phyloP scores from a whole-genome alignment of 495 filamentous ascomycete species.

The Aspergillus homomorphus region DNA sequence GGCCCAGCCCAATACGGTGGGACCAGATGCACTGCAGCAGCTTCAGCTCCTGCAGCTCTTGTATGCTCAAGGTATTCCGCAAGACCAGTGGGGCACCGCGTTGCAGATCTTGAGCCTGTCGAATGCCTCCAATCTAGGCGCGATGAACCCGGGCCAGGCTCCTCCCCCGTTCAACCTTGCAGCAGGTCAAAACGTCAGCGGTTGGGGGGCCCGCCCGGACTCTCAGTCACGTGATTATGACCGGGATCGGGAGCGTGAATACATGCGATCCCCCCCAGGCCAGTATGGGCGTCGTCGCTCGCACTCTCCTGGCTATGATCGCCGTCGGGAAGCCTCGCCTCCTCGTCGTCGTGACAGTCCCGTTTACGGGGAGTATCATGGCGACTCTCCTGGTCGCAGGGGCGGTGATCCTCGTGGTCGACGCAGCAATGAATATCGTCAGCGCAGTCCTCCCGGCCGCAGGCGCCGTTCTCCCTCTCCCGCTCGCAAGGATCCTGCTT shows the following conservation, averaged over 20 bases:
- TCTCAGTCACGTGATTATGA: slow-evolving; percentile 59
- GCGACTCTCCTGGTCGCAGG: slow-evolving; percentile 57
- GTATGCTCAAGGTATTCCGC: slow-evolving; percentile 55
- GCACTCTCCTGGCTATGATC: slow-evolving; percentile 69
- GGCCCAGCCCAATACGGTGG: slow-evolving; percentile 28
- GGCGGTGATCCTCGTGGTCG: slow-evolving; percentile 59
- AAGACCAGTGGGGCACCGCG: slow-evolving; percentile 58
- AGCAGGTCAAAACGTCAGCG: slow-evolving; percentile 32
- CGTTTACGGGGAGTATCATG: slow-evolving; percentile 65
- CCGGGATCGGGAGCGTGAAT: slow-evolving; percentile 53
- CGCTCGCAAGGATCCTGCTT: slow-evolving; percentile 47
- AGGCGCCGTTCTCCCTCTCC: slow-evolving; percentile 62
- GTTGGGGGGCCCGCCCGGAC: slow-evolving; percentile 40
- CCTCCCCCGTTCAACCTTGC: slow-evolving; percentile 33
- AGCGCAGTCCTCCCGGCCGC: slow-evolving; percentile 71
- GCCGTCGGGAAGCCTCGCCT: slow-evolving; percentile 57
- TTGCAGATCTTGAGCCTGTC: slow-evolving; percentile 47
- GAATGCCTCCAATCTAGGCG: slow-evolving; percentile 30
- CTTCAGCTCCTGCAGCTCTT: slow-evolving; percentile 59
- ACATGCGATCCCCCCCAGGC: slow-evolving; percentile 54
- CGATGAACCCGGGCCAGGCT: slow-evolving; percentile 29
- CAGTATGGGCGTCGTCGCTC: slow-evolving; percentile 66
- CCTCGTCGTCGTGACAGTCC: slow-evolving; percentile 66
- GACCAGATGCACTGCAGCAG: slow-evolving; percentile 48
- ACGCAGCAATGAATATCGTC: slow-evolving; percentile 67